Evolutionary conservation across 83 land plant genomes (phyloP), one percentile per base, ranked within the genome.

Genomic region (Picea mariana): DNA sequence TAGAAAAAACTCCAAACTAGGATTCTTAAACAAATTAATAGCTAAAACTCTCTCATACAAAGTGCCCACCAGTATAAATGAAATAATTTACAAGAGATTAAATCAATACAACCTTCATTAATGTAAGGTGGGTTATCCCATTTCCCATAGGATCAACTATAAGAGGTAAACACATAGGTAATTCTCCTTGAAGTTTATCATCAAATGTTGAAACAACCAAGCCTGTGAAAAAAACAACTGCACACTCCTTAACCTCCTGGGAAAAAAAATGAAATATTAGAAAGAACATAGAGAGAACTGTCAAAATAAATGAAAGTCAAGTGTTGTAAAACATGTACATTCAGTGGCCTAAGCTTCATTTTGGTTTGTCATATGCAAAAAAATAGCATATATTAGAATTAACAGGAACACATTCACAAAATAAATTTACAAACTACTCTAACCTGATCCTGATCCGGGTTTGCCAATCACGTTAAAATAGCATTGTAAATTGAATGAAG

Each of bases 381-480:
- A 44, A 42, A 73, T 73, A 9, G 38, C 38, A 2, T 0, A 44
- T 73, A 73, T 47, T 17, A 73, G 26, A 73, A 55, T 73, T 8
- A 38, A 38, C 0, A 3, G 1, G 40, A 38, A 1, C 34, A 11
- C 23, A 21, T 2, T 6, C 26, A 71, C 34, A 18, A 59, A 81
- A 63, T 40, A 52, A 71, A 15, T 65, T 13, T 24, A 68, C 21
- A 66, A 27, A 81, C 76, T 4, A 61, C 16, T 60, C 86, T 34
- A 11, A 97, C 99, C 95, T 97, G 98, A 88, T 97, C 99, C 79
- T 97, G 99, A 86, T 97, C 99, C 90, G 95, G 98, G 62, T 97
- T 97, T 21, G 97, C 93, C 82, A 97, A 81, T 44, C 99, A 95
- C 68, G 88, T 82, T 89, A 97, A 89, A 65, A 97, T 97, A 16